These are phyloP conservation scores for Fusarium sp. DNA, from an alignment of 2,329 filamentous ascomycete genomes.

Conservation along the genomic window DNA sequence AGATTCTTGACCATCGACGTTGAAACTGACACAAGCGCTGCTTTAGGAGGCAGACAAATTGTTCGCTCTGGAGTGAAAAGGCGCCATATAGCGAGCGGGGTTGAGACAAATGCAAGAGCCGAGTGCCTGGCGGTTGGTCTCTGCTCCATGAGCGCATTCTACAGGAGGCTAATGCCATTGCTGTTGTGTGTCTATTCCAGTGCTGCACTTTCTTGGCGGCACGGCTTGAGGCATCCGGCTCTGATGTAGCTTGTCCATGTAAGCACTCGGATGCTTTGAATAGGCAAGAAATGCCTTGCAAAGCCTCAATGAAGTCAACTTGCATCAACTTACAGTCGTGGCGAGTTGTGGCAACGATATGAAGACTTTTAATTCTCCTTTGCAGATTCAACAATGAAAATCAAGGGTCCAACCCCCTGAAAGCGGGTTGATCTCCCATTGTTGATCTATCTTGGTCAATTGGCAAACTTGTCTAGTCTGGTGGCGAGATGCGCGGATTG, in stretches of 20 bases:
- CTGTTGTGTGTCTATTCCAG: constrained; percentile 17
- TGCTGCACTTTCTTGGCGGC: constrained; percentile 19
- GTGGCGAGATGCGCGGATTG: constrained; percentile 38
- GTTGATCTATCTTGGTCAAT: constrained; percentile 28
- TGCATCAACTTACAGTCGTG: not conserved
- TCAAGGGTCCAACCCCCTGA: constrained; percentile 33
- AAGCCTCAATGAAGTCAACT: constrained; percentile 5
- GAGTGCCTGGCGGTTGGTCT: constrained; percentile 30
- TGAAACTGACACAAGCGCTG: constrained; percentile 39
- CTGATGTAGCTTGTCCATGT: constrained; percentile 9
- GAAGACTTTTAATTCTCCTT: constrained; percentile 22
- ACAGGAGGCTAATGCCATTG: not conserved
- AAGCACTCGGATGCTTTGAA: constrained; percentile 12
- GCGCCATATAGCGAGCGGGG: constrained; percentile 16
- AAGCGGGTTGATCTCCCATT: constrained; percentile 35
- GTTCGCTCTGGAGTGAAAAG: constrained; percentile 16
- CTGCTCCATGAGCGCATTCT: constrained; percentile 6
- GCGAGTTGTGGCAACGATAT: constrained; percentile 34
- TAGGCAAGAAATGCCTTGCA: constrained; percentile 2
- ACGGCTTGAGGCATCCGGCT: constrained; percentile 29
- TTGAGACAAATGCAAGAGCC: constrained; percentile 14
- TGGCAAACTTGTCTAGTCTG: constrained; percentile 6
- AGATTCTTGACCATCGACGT: constrained; percentile 25
- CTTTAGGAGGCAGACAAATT: constrained; percentile 24
- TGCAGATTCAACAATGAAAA: constrained; percentile 23